Conservation (phyloP, 140 eudicot genomes). For the Erigeron philadelphicus region DNA sequence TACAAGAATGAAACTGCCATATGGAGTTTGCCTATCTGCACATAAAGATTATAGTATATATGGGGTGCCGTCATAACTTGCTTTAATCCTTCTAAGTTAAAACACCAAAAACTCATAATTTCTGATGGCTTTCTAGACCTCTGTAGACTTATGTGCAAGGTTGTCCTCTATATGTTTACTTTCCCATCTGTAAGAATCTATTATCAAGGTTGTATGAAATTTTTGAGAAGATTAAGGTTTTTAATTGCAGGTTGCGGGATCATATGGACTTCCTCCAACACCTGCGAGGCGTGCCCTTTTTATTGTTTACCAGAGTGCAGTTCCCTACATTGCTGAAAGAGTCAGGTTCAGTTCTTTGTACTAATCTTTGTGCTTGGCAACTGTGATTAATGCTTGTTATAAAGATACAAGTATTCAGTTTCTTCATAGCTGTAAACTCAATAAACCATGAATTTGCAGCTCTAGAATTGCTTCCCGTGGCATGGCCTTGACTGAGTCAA, state of each 20-base stretch:
- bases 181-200: constrained; percentile 2
- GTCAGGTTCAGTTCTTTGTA: constrained; percentile 46
- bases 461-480: constrained; percentile 93
- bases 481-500: constrained; percentile 63
- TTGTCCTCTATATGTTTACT: not conserved
- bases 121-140: not conserved
- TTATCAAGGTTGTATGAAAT: not conserved
- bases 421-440: not conserved
- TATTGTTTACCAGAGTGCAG: constrained; percentile 80
- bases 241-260: constrained; percentile 71
- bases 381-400: constrained; percentile 12
- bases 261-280: constrained; percentile 90
- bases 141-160: not conserved
- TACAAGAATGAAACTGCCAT: not conserved
- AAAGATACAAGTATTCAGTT: constrained; percentile 3
- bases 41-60: no score
- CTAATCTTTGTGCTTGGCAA: constrained; percentile 8
- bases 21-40: no score
- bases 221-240: constrained; percentile 19
- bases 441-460: constrained; percentile 43
- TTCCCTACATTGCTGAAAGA: constrained; percentile 97
- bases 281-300: constrained; percentile 98
- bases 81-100: not conserved
- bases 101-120: constrained; percentile 2
- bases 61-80: not conserved